phyloP scores from a whole-genome alignment of 78 protist genomes.

The Guillardia theta region DNA sequence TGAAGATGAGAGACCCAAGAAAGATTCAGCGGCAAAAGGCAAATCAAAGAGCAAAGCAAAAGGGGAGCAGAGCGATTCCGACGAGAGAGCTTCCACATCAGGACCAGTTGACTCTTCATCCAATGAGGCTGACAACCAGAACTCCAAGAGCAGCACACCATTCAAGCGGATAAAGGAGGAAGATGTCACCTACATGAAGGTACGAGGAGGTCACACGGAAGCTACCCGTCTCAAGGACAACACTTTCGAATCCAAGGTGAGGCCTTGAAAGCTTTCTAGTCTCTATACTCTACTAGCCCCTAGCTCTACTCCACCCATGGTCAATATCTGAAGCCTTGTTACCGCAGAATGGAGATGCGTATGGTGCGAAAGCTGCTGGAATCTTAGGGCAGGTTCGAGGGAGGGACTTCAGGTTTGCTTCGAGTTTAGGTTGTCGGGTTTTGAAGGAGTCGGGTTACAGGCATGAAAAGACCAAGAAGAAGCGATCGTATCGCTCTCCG shows the following conservation, averaged over 20 bases:
- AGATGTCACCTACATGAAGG: neutral
- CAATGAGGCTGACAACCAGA: no score
- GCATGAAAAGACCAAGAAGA: slow-evolving; percentile 42
- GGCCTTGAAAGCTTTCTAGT: neutral
- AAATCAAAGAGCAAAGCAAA: no score
- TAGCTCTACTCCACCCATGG: neutral
- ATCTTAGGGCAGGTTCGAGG: neutral
- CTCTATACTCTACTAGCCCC: neutral
- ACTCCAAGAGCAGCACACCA: neutral
- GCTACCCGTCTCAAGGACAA: neutral
- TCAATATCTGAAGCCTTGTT: neutral
- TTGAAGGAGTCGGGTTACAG: neutral
- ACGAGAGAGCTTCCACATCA: no score
- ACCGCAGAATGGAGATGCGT: neutral
- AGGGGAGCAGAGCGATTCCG: no score
- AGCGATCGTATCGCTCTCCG: neutral
- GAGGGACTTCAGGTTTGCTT: neutral
- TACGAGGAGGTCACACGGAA: neutral
- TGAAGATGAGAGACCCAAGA: no score
- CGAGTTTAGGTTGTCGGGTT: neutral
- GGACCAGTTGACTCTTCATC: no score
- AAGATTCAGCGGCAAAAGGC: no score
- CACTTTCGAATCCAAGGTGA: slow-evolving; percentile 8
- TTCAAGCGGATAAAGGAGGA: neutral
- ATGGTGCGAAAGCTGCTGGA: neutral